These are phyloP conservation scores for Dionaea muscipula DNA, from an alignment of 179 eudicot genomes.

Conservation along the genomic window DNA sequence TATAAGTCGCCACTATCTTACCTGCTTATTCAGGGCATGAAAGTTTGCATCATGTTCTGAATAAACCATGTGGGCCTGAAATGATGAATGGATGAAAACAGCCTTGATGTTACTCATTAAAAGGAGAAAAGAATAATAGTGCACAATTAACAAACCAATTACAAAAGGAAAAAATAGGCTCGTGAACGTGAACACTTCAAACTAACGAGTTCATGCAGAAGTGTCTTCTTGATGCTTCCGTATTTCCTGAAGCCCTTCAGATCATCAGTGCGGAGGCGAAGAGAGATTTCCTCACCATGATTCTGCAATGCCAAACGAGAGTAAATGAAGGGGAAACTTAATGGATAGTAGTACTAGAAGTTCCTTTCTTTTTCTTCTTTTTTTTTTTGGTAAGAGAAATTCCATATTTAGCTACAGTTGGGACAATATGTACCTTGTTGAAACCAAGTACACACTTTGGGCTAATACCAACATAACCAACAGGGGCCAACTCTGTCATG, in stretches of 20 bases:
- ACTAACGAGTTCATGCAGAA: constrained; percentile 84
- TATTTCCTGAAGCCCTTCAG: constrained; percentile 92
- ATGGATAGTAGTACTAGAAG: too few species aligned
- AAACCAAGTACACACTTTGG: constrained; percentile 77
- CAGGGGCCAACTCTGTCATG: constrained; percentile 97
- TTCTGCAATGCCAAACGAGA: constrained; percentile 38
- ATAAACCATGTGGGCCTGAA: constrained; percentile 83
- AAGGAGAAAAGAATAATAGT: background rate
- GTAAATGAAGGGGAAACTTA: background rate
- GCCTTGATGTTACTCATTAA: too few species aligned
- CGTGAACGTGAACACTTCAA: constrained; percentile 2
- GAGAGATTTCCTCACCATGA: constrained; percentile 84
- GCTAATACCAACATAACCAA: constrained; percentile 81
- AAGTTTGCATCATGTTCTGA: constrained; percentile 77
- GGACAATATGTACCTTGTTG: constrained; percentile 46
- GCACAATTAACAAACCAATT: background rate
- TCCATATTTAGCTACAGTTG: background rate
- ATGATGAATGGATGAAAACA: constrained; percentile 2
- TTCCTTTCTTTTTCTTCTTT: too few species aligned
- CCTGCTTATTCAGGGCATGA: constrained; percentile 72
- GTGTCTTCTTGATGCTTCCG: constrained; percentile 66
- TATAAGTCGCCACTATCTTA: constrained; percentile 7
- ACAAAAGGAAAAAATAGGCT: background rate
- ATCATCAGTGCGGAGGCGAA: constrained; percentile 91
- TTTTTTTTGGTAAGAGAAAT: background rate